Base-by-base conservation (phyloP, 2,329 filamentous ascomycete genomes). In the Colletotrichum salicis region DNA sequence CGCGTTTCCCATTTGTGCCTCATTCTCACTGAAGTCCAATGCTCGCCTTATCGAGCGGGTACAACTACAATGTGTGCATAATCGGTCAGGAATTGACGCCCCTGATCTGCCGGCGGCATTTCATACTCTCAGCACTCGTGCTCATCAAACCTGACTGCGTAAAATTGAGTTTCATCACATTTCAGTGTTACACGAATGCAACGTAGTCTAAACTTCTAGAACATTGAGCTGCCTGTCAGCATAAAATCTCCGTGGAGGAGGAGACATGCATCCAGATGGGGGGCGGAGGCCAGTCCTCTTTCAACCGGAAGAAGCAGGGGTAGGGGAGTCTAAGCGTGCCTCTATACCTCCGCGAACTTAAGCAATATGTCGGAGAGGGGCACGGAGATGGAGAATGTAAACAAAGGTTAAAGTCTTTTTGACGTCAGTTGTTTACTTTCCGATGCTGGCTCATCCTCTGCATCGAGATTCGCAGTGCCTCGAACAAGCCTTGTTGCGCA, bases 251-350 rank as follows among this genome's bases (percentile, higher is more conserved):
- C 52, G 52, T 55, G 52, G 24, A 55, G 52, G 22, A 59, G 56
- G 56, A 59, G 24, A 37, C 29, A 29, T 59, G 33, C 33, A 33
- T 59, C 56, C 29, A 59, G 56, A 59, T 59, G 56, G 56, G 56
- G 33, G 56, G 29, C 52, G 52, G 52, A 55, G 52, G n/a, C 27
- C 52, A 55, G 27, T 55, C 52, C 52, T 55, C 52, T 55, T 55
- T 55, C 52, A 29, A 15, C 52, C 52, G 52, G 52, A 29, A 29
- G 52, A 29, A 15, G 52, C 52, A 55, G 52, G 52, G 52, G 4
- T 55, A 7, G 52, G 10, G 52, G 4, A 24, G 24, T 55, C 12
- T 55, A 24, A 29, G 27, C 52, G 22, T 5, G 22, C 1, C 22
- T 29, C 52, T n/a, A 55, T 24, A 55, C 52, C 52, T 29, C 52